Evolutionary conservation across 2,329 filamentous ascomycete species (phyloP), one percentile per base, ranked within the genome.

Genomic region (Penicillium sp.): DNA sequence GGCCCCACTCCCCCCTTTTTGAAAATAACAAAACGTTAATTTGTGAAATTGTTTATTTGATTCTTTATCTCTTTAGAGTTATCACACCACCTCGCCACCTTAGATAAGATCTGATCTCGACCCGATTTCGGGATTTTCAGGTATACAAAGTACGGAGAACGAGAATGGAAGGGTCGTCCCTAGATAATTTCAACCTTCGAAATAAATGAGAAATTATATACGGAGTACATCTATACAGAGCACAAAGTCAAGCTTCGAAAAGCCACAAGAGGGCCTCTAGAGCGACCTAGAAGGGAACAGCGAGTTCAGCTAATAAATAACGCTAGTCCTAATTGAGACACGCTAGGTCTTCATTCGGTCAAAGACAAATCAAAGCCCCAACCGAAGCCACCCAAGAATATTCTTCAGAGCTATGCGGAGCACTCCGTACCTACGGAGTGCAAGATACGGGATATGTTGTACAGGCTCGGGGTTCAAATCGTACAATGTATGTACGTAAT

Each of bases 1-100:
- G 62, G 48, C 51, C 56, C 53, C 46, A 36, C 46, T 57, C 48
- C 45, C 53, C 53, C 50, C 58, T 51, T 41, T 51, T 47, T 49
- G 47, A 50, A 49, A 53, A 47, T 36, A 19, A 50, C 45, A 48
- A 43, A 36, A 53, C 27, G 40, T 41, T 53, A 53, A 53, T 40
- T 52, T 52, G 30, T 34, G 41, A 38, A 23, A 23, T 23, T 23
- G 26, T 19, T 35, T 36, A 51, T 19, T 35, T 36, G 45, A 35
- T 42, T 47, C 26, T 47, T 51, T 51, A 51, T 14, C 23, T 38
- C 8, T 36, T 26, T 29, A 34, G 19, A 18, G 8, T 18, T 36
- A 46, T 43, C 38, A 35, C 26, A 29, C 16, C 16, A 18, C 13
- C 23, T 53, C 38, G 51, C 51, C 51, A 50, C 51, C 51, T 50